phyloP scores from a whole-genome alignment of 1,139 yeast genomes.

The Debaryomyces robertsiae region DNA sequence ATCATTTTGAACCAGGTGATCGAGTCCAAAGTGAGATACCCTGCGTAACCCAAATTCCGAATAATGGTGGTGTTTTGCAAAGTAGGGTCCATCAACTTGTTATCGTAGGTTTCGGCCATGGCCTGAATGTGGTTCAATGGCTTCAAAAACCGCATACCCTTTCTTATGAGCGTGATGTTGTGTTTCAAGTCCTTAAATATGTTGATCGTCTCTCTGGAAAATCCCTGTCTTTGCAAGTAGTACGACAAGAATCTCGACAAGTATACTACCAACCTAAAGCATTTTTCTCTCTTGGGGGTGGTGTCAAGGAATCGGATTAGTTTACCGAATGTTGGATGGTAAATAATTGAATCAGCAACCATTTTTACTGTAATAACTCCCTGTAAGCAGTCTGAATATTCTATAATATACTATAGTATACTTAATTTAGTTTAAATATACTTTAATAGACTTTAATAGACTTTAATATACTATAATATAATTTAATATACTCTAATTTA shows the following conservation, averaged over 20 bases:
- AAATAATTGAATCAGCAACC: slow-evolving; percentile 68
- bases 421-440: no score
- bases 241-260: slow-evolving; percentile 71
- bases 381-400: no score
- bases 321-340: slow-evolving; percentile 74
- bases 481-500: no score
- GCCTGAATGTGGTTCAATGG: slow-evolving; percentile 75
- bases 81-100: slow-evolving; percentile 69
- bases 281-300: slow-evolving; percentile 69
- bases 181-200: slow-evolving; percentile 55
- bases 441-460: no score
- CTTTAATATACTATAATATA: no score
- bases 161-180: slow-evolving; percentile 72
- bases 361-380: slow-evolving; percentile 36
- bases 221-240: slow-evolving; percentile 65
- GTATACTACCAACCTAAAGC: slow-evolving; percentile 80
- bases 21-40: slow-evolving; percentile 75
- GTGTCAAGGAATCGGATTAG: slow-evolving; percentile 66
- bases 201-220: slow-evolving; percentile 50
- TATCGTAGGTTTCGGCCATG: slow-evolving; percentile 69
- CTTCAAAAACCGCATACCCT: slow-evolving; percentile 82
- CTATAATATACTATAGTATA: no score
- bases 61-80: slow-evolving; percentile 59
- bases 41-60: slow-evolving; percentile 73
- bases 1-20: slow-evolving; percentile 66